Conservation (phyloP, 805 yeast genomes). For the Yamadazyma scolyti region DNA sequence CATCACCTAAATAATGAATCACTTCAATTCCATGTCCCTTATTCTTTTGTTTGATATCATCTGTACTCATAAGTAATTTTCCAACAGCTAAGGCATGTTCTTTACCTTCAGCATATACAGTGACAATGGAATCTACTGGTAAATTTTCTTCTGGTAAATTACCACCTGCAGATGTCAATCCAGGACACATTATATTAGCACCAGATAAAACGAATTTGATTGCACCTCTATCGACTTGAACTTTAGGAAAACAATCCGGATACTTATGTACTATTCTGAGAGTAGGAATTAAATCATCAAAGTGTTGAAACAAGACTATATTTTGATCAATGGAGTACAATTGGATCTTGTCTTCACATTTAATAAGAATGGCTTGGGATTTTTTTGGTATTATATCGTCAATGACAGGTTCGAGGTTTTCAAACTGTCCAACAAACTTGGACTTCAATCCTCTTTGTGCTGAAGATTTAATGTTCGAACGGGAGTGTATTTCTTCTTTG, state of each 20-base stretch:
- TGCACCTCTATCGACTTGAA: slow-evolving; percentile 94
- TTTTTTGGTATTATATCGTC: slow-evolving; percentile 88
- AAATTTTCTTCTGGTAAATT: slow-evolving; percentile 69
- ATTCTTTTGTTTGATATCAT: slow-evolving; percentile 76
- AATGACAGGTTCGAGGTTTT: slow-evolving; percentile 67
- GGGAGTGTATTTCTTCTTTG: slow-evolving; percentile 83
- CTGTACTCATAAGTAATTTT: slow-evolving; percentile 81
- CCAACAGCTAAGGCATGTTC: slow-evolving; percentile 90
- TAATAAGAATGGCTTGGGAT: slow-evolving; percentile 71
- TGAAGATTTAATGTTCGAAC: slow-evolving; percentile 89
- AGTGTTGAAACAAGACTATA: slow-evolving; percentile 76
- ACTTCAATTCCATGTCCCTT: slow-evolving; percentile 90
- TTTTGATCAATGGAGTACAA: slow-evolving; percentile 70
- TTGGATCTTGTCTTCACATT: slow-evolving; percentile 87
- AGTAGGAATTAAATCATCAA: slow-evolving; percentile 74
- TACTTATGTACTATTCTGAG: slow-evolving; percentile 74
- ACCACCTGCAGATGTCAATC: slow-evolving; percentile 85
- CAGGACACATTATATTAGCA: slow-evolving; percentile 97
- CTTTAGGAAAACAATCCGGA: slow-evolving; percentile 79
- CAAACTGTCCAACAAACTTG: slow-evolving; percentile 70
- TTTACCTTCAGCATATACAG: slow-evolving; percentile 89
- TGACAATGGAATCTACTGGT: slow-evolving; percentile 67
- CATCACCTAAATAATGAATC: slow-evolving; percentile 83
- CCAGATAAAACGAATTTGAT: slow-evolving; percentile 93
- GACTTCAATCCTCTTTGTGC: slow-evolving; percentile 86